These are phyloP conservation scores for Trichosporon sp. DNA, from an alignment of 1,284 basidiomycete genomes.

Conservation along the genomic window DNA sequence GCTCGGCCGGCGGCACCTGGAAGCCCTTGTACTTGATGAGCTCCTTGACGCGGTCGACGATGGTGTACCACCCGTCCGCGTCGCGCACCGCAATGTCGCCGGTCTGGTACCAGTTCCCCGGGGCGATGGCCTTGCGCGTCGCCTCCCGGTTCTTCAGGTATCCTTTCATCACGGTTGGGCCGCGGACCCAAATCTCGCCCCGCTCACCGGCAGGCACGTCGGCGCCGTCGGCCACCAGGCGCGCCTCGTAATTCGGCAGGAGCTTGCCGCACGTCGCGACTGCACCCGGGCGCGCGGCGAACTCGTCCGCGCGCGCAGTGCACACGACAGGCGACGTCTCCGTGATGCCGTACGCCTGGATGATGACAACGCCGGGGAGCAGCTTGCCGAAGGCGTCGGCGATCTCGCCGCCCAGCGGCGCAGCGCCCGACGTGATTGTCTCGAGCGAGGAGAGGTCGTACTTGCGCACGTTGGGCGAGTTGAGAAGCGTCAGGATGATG, in stretches of 20 bases:
- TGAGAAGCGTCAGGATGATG: conserved; percentile 64
- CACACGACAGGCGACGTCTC: conserved; percentile 58
- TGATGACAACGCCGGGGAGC: conserved; percentile 36
- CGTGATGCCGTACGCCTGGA: conserved; percentile 57
- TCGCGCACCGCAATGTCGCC: conserved; percentile 72
- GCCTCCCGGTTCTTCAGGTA: conserved; percentile 67
- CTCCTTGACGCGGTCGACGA: conserved; percentile 66
- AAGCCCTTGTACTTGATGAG: conserved; percentile 72
- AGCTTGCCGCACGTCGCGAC: conserved; percentile 69
- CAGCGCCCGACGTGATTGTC: conserved; percentile 74
- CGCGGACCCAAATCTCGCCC: conserved; percentile 80
- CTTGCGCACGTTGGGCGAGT: conserved; percentile 64
- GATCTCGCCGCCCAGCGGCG: conserved; percentile 67
- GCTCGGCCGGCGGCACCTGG: conserved; percentile 76
- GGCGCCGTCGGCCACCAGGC: conserved; percentile 63
- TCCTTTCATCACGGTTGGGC: conserved; percentile 77
- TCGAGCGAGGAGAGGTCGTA: conserved; percentile 69
- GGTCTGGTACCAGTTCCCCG: conserved; percentile 75
- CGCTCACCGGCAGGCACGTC: conserved; percentile 61
- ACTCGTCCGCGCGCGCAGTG: conserved; percentile 41
- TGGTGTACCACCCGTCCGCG: conserved; percentile 62
- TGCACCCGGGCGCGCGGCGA: conserved; percentile 57
- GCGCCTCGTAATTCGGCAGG: conserved; percentile 74
- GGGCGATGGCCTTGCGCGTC: conserved; percentile 64
- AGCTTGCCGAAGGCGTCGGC: conserved; percentile 38